Evolutionary conservation across 1,139 yeast genomes (phyloP).

Genomic region (Yamadazyma membranifaciens): DNA sequence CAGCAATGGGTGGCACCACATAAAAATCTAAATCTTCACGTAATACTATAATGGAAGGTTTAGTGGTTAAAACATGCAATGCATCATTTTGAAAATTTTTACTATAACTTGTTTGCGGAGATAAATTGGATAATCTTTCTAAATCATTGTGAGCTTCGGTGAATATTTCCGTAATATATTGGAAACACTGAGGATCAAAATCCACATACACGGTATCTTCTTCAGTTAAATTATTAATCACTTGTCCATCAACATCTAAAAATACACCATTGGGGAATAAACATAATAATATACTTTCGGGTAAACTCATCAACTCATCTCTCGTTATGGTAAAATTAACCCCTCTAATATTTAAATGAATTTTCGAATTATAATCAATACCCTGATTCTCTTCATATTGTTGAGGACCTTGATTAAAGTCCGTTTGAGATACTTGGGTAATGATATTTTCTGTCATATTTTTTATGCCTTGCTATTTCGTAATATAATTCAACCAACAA

Average conservation of each 20-base stretch:
- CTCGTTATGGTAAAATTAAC: constrained; percentile 67
- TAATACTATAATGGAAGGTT: constrained; percentile 89
- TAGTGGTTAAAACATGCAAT: constrained; percentile 59
- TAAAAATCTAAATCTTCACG: constrained; percentile 94
- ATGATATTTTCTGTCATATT: constrained; percentile 47
- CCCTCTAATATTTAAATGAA: constrained; percentile 68
- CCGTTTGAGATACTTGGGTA: constrained; percentile 62
- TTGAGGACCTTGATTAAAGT: constrained; percentile 19
- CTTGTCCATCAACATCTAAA: constrained; percentile 69
- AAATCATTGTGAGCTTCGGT: constrained; percentile 45
- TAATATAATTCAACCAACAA: neutral
- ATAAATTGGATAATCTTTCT: constrained; percentile 24
- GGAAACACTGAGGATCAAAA: constrained; percentile 83
- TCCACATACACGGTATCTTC: constrained; percentile 76
- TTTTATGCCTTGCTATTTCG: neutral
- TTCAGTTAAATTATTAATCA: constrained; percentile 73
- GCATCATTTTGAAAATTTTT: constrained; percentile 25
- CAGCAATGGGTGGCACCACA: constrained; percentile 72
- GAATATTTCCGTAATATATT: constrained; percentile 72
- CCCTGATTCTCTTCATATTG: constrained; percentile 25
- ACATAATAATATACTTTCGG: constrained; percentile 85
- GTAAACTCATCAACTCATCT: constrained; percentile 86
- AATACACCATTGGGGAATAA: constrained; percentile 89
- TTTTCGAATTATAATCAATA: constrained; percentile 60
- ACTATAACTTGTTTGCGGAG: constrained; percentile 22